These are phyloP conservation scores for Colletotrichum sp. DNA, from an alignment of 2,329 filamentous ascomycete species.

Conservation along the genomic window DNA sequence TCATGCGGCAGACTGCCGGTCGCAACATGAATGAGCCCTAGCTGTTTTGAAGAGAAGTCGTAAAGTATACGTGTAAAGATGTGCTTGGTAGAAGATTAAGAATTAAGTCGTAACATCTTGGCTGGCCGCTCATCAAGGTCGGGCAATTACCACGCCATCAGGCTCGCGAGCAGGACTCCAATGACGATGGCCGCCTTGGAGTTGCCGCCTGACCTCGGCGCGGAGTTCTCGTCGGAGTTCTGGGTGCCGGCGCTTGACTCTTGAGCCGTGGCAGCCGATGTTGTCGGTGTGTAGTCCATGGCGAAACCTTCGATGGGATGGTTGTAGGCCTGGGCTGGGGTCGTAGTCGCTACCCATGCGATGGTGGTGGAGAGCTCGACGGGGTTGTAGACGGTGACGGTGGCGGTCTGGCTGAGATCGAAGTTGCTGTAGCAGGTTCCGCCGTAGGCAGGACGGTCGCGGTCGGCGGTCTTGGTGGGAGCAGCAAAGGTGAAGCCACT, in stretches of 20 bases:
- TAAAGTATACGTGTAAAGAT: not conserved
- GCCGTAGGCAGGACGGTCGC: constrained; percentile 14
- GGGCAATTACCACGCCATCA: not conserved
- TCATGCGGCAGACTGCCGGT: not conserved
- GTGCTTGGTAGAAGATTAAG: not conserved
- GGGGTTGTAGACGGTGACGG: constrained; percentile 17
- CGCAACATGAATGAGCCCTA: not conserved
- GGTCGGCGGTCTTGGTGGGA: not conserved
- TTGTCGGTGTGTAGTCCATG: constrained; percentile 8
- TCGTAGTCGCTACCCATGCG: constrained; percentile 7
- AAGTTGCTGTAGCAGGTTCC: constrained; percentile 19
- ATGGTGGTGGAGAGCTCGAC: constrained; percentile 13
- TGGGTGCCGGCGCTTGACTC: not conserved
- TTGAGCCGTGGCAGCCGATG: not conserved
- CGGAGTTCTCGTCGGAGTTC: constrained; percentile 7
- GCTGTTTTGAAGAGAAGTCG: not conserved
- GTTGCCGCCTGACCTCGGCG: not conserved
- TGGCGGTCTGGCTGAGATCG: constrained; percentile 8
- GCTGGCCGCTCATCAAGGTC: not conserved
- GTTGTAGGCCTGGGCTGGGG: constrained; percentile 15
- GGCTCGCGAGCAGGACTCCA: constrained; percentile 6
- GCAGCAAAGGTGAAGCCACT: constrained; percentile 15
- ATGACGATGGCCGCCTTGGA: constrained; percentile 6
- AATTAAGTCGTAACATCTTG: not conserved
- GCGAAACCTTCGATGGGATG: constrained; percentile 16